These are phyloP conservation scores for Phellopilus nigrolimitatus DNA, from an alignment of 1,284 basidiomycete genomes.

Conservation along the genomic window DNA sequence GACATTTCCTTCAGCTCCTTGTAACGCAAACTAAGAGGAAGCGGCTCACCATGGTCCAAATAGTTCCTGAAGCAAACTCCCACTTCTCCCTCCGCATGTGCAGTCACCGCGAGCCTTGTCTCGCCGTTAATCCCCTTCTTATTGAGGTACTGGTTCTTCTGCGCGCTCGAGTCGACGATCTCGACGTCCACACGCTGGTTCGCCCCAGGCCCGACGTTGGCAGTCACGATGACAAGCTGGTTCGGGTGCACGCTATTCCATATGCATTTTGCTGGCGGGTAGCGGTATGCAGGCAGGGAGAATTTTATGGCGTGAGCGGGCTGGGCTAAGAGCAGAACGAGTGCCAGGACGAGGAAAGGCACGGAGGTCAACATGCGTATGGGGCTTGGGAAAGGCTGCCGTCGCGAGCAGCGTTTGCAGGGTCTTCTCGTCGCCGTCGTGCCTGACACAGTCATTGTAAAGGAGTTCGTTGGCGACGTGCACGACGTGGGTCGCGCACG, in stretches of 20 bases:
- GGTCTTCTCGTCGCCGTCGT: not conserved
- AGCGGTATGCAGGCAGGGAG: slow-evolving; percentile 58
- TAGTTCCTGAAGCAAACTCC: slow-evolving; percentile 92
- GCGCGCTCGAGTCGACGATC: slow-evolving; percentile 85
- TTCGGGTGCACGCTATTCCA: slow-evolving; percentile 90
- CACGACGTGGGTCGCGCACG: too few species aligned
- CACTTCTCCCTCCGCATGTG: slow-evolving; percentile 90
- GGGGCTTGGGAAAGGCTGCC: not conserved
- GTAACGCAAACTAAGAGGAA: not conserved
- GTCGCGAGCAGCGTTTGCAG: not conserved
- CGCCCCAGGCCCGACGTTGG: slow-evolving; percentile 73
- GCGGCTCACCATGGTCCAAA: slow-evolving; percentile 60
- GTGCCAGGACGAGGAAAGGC: slow-evolving; percentile 17
- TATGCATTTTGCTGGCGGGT: slow-evolving; percentile 78
- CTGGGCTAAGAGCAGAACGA: slow-evolving; percentile 27
- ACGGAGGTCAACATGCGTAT: not conserved
- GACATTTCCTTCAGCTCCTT: not conserved
- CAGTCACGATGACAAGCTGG: slow-evolving; percentile 90
- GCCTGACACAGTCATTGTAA: too few species aligned
- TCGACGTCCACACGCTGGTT: slow-evolving; percentile 88
- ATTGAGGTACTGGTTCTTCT: slow-evolving; percentile 87
- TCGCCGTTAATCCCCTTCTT: slow-evolving; percentile 89
- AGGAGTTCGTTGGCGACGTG: too few species aligned
- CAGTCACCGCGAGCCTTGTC: slow-evolving; percentile 90
- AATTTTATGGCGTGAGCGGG: slow-evolving; percentile 76